phyloP scores from a whole-genome alignment of 768 basidiomycete species.

The Kwoniella newhampshirensis region DNA sequence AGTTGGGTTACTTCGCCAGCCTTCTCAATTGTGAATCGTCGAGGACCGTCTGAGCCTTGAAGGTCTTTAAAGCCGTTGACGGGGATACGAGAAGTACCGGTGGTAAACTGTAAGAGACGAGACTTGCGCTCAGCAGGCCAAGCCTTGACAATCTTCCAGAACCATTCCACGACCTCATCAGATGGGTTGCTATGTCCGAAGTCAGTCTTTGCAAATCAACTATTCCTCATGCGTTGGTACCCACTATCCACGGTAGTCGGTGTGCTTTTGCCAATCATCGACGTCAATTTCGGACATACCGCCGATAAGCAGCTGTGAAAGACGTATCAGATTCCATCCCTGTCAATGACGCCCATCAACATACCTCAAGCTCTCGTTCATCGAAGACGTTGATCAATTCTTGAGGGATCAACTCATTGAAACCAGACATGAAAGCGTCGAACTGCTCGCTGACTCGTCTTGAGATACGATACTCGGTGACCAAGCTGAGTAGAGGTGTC shows the following conservation, averaged over 20 bases:
- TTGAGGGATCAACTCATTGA: conserved; percentile 97
- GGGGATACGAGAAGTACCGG: conserved; percentile 84
- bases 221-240: not conserved
- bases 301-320: conserved; percentile 74
- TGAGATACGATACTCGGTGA: conserved; percentile 96
- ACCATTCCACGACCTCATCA: conserved; percentile 80
- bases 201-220: not conserved
- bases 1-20: conserved; percentile 93
- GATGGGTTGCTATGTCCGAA: conserved; percentile 45
- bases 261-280: conserved; percentile 99
- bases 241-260: conserved; percentile 78
- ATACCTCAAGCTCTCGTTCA: conserved; percentile 83
- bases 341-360: conserved; percentile 7
- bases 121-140: conserved; percentile 99
- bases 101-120: conserved; percentile 91
- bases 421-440: conserved; percentile 99
- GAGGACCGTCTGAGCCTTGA: conserved; percentile 94
- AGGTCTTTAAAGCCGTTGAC: conserved; percentile 94
- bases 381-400: conserved; percentile 98
- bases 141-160: conserved; percentile 97
- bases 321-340: not conserved
- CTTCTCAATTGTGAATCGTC: conserved; percentile 97
- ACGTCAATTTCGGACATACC: conserved; percentile 99
- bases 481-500: conserved; percentile 53
- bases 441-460: conserved; percentile 98